phyloP scores from a whole-genome alignment of 2,329 filamentous ascomycete genomes.

The Alternaria atra region DNA sequence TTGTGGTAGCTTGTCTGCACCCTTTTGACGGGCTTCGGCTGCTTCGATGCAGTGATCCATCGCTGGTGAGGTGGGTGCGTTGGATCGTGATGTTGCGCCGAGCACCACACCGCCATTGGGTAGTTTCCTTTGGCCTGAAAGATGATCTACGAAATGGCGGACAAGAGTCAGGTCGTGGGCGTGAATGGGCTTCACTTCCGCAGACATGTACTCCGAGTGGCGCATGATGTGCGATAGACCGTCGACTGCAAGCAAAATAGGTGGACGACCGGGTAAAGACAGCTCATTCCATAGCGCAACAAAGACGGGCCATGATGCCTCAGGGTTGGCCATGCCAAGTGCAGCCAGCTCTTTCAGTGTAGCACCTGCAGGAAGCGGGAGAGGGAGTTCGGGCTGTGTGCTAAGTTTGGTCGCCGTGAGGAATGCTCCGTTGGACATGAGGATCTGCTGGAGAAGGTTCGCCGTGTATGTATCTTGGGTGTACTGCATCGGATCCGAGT shows the following conservation, averaged over 20 bases:
- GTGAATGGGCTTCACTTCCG: slow-evolving; percentile 78
- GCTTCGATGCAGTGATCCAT: slow-evolving; percentile 72
- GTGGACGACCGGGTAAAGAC: slow-evolving; percentile 64
- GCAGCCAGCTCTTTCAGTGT: slow-evolving; percentile 74
- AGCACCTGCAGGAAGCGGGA: slow-evolving; percentile 66
- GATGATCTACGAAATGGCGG: slow-evolving; percentile 75
- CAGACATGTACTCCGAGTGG: slow-evolving; percentile 76
- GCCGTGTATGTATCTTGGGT: slow-evolving; percentile 81
- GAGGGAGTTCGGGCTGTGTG: slow-evolving; percentile 65
- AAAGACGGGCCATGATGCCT: slow-evolving; percentile 82
- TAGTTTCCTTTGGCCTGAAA: slow-evolving; percentile 60
- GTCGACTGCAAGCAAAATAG: slow-evolving; percentile 80
- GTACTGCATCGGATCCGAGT: slow-evolving; percentile 66
- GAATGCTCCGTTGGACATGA: slow-evolving; percentile 74
- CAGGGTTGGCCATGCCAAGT: slow-evolving; percentile 75
- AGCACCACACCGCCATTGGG: slow-evolving; percentile 82
- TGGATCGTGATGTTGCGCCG: slow-evolving; percentile 77
- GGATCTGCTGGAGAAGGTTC: slow-evolving; percentile 75
- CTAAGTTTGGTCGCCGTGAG: slow-evolving; percentile 64
- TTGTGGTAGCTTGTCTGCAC: slow-evolving; percentile 46
- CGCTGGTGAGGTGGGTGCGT: slow-evolving; percentile 69
- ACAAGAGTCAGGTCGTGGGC: slow-evolving; percentile 83
- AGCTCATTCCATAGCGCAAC: slow-evolving; percentile 84
- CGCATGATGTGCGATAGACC: slow-evolving; percentile 84
- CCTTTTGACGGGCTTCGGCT: slow-evolving; percentile 55